A percentile compares a stretch with the other conserved stretches of the same genome.
Evolutionary conservation across 257 asterid species (phyloP).

Genomic region (Forsythia viridissima): DNA sequence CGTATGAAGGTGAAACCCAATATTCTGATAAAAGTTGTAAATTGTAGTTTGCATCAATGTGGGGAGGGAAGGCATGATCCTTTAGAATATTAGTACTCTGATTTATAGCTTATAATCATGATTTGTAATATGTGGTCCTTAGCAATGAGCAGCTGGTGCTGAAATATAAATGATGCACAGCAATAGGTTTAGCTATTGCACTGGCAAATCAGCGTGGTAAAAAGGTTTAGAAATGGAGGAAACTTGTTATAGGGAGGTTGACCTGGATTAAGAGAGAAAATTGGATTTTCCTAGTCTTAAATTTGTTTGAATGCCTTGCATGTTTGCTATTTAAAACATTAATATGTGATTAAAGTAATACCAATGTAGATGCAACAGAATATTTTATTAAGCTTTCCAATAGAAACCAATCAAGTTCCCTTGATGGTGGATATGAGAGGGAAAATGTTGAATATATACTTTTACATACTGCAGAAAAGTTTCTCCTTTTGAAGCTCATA

Average conservation of each 20-base stretch:
- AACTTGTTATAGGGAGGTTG: background rate
- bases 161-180: background rate
- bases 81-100: too few relatives aligned
- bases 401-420: background rate
- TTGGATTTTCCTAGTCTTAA: background rate
- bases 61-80: background rate
- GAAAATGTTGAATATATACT: background rate
- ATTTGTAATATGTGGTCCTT: background rate
- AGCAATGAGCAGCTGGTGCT: background rate
- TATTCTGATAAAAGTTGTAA: background rate
- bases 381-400: background rate
- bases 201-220: background rate
- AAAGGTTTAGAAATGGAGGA: background rate
- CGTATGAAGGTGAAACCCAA: slow-evolving; percentile 50
- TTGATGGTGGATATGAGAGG: background rate
- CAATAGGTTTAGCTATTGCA: background rate
- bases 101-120: background rate
- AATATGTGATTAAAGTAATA: background rate
- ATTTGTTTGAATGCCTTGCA: background rate
- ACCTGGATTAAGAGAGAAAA: background rate
- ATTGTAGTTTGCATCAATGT: background rate
- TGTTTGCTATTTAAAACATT: background rate
- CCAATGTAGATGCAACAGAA: too few relatives aligned
- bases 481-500: background rate
- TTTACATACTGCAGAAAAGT: background rate